These are phyloP conservation scores for Beauveria bassiana DNA, from an alignment of 2,329 filamentous ascomycete species.

Conservation along the genomic window DNA sequence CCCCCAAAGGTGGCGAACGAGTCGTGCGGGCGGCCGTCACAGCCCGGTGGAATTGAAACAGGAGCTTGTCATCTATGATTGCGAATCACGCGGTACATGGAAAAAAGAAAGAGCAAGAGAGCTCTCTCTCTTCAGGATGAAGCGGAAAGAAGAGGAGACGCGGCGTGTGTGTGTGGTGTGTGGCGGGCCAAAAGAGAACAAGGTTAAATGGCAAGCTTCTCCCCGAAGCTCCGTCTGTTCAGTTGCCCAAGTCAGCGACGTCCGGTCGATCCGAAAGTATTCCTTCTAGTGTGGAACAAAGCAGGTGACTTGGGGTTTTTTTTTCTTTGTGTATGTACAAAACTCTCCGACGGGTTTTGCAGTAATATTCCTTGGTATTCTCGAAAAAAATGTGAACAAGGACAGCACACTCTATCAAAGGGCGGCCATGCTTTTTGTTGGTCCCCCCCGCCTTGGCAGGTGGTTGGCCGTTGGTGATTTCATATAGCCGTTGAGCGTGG, in stretches of 20 bases:
- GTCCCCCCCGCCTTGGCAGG: no score
- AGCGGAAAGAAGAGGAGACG: not conserved
- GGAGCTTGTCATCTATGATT: not conserved
- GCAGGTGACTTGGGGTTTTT: no score
- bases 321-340: no score
- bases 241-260: not conserved
- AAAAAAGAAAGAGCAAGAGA: no score
- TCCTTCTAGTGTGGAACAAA: not conserved
- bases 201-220: not conserved
- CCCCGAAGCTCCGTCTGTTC: not conserved
- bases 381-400: no score
- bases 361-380: no score
- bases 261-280: slow-evolving; percentile 6
- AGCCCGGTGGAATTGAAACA: not conserved
- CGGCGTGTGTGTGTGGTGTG: not conserved
- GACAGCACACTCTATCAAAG: no score
- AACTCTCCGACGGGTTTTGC: no score
- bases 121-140: not conserved
- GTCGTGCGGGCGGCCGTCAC: not conserved
- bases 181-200: not conserved
- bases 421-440: not conserved
- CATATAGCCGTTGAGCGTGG: not conserved
- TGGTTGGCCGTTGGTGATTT: not conserved
- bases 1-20: not conserved
- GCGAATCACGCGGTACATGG: no score